phyloP scores from a whole-genome alignment of 257 asterid genomes.

The Solanum pennellii region DNA sequence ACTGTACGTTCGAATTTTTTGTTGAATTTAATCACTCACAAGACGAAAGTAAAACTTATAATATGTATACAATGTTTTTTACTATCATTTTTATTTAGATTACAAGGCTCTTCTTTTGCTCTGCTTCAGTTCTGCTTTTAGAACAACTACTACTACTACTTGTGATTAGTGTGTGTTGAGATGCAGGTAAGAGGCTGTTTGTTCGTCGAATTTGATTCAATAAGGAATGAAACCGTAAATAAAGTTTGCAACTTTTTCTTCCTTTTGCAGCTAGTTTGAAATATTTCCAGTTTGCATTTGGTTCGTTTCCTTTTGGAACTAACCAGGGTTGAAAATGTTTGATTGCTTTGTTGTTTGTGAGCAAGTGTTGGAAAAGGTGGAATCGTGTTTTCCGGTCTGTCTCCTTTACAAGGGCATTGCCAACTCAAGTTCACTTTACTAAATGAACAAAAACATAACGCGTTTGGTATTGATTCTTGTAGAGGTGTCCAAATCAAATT shows the following conservation, averaged over 20 bases:
- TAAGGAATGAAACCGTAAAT: neutral
- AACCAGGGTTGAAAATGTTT: neutral
- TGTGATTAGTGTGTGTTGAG: neutral
- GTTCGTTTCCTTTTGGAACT: neutral
- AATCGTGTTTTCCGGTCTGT: neutral
- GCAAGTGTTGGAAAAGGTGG: neutral
- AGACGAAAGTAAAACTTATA: neutral
- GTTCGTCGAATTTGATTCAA: neutral
- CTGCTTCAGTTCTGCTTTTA: neutral
- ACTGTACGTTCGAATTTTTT: neutral
- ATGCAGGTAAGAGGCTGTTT: neutral
- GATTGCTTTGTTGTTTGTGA: neutral
- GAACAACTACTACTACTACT: neutral
- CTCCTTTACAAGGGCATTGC: neutral
- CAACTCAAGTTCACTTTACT: neutral
- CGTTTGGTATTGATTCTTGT: neutral
- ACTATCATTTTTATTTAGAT: neutral
- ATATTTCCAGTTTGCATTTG: neutral
- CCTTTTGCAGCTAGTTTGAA: neutral
- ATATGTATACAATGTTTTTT: conserved; percentile 2
- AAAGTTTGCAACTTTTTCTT: neutral
- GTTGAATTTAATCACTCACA: neutral
- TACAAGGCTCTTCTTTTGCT: neutral
- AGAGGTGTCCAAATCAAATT: neutral
- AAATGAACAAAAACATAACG: neutral